Conservation (phyloP, 1,139 yeast genomes). For the Suhomyces atakaporum region DNA sequence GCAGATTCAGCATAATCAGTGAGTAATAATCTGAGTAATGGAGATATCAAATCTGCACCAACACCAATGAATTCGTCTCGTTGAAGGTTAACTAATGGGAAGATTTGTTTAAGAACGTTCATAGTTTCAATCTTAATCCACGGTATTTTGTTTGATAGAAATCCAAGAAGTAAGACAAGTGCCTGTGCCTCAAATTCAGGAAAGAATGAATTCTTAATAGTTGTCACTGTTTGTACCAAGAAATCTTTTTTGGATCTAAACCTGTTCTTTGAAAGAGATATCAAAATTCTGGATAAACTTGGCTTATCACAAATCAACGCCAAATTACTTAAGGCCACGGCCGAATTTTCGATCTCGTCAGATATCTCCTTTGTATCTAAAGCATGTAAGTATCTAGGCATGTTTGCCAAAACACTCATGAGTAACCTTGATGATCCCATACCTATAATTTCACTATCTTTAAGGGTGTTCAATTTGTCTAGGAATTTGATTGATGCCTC, state of each 20-base stretch:
- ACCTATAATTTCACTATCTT: slow-evolving; percentile 78
- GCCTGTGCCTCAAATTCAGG: slow-evolving; percentile 76
- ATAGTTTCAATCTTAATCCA: slow-evolving; percentile 85
- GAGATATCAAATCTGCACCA: slow-evolving; percentile 94
- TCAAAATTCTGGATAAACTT: slow-evolving; percentile 69
- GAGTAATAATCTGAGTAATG: slow-evolving; percentile 74
- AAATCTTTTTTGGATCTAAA: slow-evolving; percentile 91
- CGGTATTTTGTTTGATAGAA: slow-evolving; percentile 69
- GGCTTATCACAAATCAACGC: slow-evolving; percentile 60
- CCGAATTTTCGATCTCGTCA: slow-evolving; percentile 58
- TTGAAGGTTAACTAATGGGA: slow-evolving; percentile 76
- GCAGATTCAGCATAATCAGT: slow-evolving; percentile 91
- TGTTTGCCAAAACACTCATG: slow-evolving; percentile 70
- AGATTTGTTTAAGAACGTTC: slow-evolving; percentile 68
- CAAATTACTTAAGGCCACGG: slow-evolving; percentile 57
- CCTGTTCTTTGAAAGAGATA: slow-evolving; percentile 73
- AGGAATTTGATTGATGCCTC: slow-evolving; percentile 75
- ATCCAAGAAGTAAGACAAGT: slow-evolving; percentile 72
- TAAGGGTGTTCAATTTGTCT: slow-evolving; percentile 66
- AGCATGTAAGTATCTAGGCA: slow-evolving; percentile 84
- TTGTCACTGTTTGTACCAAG: slow-evolving; percentile 73
- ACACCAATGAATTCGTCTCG: slow-evolving; percentile 82
- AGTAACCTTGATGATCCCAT: slow-evolving; percentile 68
- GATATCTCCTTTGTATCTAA: slow-evolving; percentile 57
- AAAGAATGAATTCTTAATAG: slow-evolving; percentile 67